Base-by-base conservation (phyloP, 164 flowering plant species). In the Aristolochia contorta region DNA sequence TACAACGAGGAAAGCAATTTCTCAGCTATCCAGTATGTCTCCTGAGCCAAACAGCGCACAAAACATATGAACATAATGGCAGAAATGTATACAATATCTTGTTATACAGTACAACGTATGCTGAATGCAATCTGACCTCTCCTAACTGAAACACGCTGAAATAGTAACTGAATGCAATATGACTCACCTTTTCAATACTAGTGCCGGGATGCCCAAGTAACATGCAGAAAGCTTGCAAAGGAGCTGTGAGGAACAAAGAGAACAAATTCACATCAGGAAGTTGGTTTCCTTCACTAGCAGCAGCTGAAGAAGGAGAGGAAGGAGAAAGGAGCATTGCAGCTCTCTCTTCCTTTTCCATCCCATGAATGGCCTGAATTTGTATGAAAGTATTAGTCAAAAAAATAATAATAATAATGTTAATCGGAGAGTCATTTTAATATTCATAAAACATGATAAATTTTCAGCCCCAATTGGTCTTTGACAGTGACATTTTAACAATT, bases 291-390 rank as follows among this genome's bases (percentile, higher is more conserved):
- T 81, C 89, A 57, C 65, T 55, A 47, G 64, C 32, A 64, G 70
- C 65, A 33, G 61, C 45, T 32, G 83, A 82, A 71, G 78, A 60
- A 33, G 81, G 74, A 69, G 67, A 63, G 60, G 74, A 69, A 47
- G 97, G 89, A 54, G 97, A 93, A 63, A 93, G 80, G 6, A 93
- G 96, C 68, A 93, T 65, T 50, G 86, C 95, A 61, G 77, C 77
- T 56, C 78, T 82, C 65, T 90, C 99, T 58, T 87, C 99, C 71
- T 81, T 88, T 68, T 90, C 97, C 67, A 82, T 68, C 61, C 89
- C 91, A 65, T 66, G 70, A 54, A 93, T 67, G 46, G 73, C 79
- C 99, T 93, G 81, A 61, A 65, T 6, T 66, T 60, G 27, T 16
- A 30, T 6, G 16, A 32, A 30, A 30, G 27, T 5, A 21, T 4